A percentile compares a stretch with the other conserved stretches of the same genome.
These are phyloP conservation scores for Zygnema cylindricum DNA, from an alignment of 139 green algal genomes.

Conservation along the genomic window DNA sequence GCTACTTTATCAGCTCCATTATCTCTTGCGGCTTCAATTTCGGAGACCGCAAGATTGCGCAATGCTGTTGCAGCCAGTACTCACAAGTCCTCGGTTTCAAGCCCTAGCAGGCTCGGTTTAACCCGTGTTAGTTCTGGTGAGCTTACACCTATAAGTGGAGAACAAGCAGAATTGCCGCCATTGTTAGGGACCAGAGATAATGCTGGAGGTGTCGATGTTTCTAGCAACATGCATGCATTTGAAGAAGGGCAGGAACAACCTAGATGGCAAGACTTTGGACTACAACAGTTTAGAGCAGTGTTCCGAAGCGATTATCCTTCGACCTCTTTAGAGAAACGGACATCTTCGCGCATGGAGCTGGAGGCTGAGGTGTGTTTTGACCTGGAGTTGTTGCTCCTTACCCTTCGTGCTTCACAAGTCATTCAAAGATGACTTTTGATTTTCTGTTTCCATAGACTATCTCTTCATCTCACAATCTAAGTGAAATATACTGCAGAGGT, in stretches of 20 bases:
- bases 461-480: not conserved
- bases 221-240: not conserved
- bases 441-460: too few relatives aligned
- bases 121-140: not conserved
- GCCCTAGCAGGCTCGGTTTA: not conserved
- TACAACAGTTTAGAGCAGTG: not conserved
- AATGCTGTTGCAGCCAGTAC: not conserved
- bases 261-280: not conserved
- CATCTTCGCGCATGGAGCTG: not conserved
- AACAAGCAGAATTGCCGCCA: not conserved
- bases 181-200: not conserved
- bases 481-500: not conserved
- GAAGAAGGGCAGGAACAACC: not conserved
- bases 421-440: not conserved
- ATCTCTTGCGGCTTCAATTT: not conserved
- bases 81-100: not conserved
- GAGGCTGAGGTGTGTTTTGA: not conserved
- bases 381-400: not conserved
- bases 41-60: not conserved
- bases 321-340: not conserved
- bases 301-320: not conserved
- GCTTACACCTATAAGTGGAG: not conserved
- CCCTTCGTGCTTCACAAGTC: not conserved
- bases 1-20: not conserved
- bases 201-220: not conserved